These are phyloP conservation scores for Calonectria pauciramosa DNA, from an alignment of 2,329 filamentous ascomycete genomes.

Conservation along the genomic window DNA sequence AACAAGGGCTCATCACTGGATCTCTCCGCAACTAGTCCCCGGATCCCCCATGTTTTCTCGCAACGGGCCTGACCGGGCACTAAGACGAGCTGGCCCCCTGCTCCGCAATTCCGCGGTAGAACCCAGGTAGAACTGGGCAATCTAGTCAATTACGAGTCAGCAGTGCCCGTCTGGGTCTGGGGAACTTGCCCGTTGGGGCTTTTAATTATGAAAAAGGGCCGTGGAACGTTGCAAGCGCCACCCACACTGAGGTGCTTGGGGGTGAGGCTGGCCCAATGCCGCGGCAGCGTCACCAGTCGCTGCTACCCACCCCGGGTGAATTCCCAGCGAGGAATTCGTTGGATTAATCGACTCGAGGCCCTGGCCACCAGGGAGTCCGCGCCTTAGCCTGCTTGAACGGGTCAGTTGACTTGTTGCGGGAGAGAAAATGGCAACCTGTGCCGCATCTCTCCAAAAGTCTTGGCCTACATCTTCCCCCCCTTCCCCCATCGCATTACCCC, in stretches of 20 bases:
- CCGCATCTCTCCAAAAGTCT: not conserved
- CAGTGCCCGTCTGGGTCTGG: not conserved
- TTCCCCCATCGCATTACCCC: constrained; percentile 3
- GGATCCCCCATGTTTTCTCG: constrained; percentile 12
- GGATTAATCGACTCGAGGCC: not conserved
- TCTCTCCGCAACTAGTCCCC: constrained; percentile 2
- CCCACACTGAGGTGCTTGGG: not conserved
- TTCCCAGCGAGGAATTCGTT: not conserved
- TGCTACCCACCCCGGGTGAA: not conserved
- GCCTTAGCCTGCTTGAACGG: not conserved
- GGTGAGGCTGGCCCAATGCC: not conserved
- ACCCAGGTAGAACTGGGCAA: not conserved
- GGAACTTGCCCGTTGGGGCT: not conserved
- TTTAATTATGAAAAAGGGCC: not conserved
- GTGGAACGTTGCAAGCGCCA: not conserved
- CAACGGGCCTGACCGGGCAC: not conserved
- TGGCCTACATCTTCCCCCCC: constrained; percentile 9
- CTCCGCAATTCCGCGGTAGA: not conserved
- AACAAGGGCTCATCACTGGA: constrained; percentile 8
- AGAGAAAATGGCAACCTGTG: not conserved
- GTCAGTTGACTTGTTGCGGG: not conserved
- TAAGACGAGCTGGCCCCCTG: not conserved
- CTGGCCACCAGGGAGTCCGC: not conserved
- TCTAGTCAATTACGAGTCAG: not conserved
- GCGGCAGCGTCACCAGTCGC: not conserved